Percentiles rank a stretch among this genome's conserved stretches.
These are phyloP conservation scores for Melampsora americana DNA, from an alignment of 1,284 basidiomycete species.

Conservation along the genomic window DNA sequence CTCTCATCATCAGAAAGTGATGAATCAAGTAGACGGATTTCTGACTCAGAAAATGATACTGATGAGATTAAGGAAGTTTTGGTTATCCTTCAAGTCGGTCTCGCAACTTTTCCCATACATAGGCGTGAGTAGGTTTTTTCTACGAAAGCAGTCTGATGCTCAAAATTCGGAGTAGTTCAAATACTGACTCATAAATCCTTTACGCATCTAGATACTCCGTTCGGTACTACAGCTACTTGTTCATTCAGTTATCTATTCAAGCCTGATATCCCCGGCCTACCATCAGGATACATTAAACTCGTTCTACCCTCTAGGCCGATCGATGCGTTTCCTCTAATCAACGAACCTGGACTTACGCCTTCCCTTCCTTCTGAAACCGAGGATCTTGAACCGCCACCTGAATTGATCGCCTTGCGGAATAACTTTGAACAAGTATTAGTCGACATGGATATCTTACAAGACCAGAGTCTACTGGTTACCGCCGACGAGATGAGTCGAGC, in stretches of 20 bases:
- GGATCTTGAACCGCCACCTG: background rate
- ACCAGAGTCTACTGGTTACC: background rate
- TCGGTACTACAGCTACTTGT: background rate
- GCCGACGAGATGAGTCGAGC: slow-evolving; percentile 1
- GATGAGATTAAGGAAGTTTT: background rate
- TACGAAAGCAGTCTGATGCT: background rate
- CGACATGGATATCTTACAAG: background rate
- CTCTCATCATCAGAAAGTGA: background rate
- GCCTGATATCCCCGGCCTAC: slow-evolving; percentile 4
- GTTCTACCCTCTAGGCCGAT: slow-evolving; percentile 1
- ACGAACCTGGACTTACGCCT: background rate
- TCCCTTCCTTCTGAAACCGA: background rate
- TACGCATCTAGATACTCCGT: background rate
- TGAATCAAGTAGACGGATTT: too few relatives aligned
- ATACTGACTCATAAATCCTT: background rate
- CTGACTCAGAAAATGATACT: background rate
- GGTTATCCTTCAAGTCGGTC: slow-evolving; percentile 10
- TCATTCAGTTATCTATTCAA: slow-evolving; percentile 3
- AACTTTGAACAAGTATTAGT: slow-evolving; percentile 3
- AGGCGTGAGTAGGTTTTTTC: background rate
- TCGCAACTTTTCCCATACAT: slow-evolving; percentile 1
- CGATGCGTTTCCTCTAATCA: background rate
- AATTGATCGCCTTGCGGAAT: background rate
- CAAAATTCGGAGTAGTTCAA: background rate
- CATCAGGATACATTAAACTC: slow-evolving; percentile 7